Conservation (phyloP, 2,329 filamentous ascomycete species). For the Sarocladium oryzae region DNA sequence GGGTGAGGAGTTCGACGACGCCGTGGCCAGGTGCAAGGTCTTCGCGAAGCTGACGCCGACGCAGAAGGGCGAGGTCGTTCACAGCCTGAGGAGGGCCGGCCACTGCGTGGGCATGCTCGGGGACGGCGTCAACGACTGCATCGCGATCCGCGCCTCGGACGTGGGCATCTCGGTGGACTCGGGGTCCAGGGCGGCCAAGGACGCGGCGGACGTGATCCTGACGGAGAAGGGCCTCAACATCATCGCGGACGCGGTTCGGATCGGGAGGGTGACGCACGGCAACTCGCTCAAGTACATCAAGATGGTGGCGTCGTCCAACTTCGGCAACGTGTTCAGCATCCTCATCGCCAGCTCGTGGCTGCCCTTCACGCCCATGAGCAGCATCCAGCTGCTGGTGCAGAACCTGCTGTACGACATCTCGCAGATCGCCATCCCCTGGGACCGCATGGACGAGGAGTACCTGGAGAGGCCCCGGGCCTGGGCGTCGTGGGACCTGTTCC, state of each 20-base stretch:
- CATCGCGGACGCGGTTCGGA: constrained; percentile 19
- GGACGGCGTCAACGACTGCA: constrained; percentile 24
- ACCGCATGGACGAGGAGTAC: constrained; percentile 21
- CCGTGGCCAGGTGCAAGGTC: constrained; percentile 18
- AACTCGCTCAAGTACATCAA: constrained; percentile 25
- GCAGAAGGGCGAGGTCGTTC: constrained; percentile 21
- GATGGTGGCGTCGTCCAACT: constrained; percentile 25
- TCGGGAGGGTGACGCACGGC: constrained; percentile 20
- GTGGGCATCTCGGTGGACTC: constrained; percentile 24
- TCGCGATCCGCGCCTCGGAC: constrained; percentile 20
- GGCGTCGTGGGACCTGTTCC: constrained; percentile 21
- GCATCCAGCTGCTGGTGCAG: constrained; percentile 21
- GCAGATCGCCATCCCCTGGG: constrained; percentile 24
- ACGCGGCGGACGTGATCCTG: constrained; percentile 22
- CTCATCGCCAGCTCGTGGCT: constrained; percentile 22
- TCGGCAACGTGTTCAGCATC: constrained; percentile 22
- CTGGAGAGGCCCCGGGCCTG: constrained; percentile 19
- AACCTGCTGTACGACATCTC: constrained; percentile 24
- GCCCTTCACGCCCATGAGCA: constrained; percentile 21
- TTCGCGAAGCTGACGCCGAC: constrained; percentile 22
- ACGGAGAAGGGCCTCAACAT: constrained; percentile 23
- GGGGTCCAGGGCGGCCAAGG: constrained; percentile 22
- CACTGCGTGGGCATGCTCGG: constrained; percentile 22
- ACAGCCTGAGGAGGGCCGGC: constrained; percentile 17
- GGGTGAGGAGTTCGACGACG: constrained; percentile 16